Evolutionary conservation across 2,329 filamentous ascomycete species (phyloP), one percentile per base, ranked within the genome.

Genomic region (Alternaria postmessia): DNA sequence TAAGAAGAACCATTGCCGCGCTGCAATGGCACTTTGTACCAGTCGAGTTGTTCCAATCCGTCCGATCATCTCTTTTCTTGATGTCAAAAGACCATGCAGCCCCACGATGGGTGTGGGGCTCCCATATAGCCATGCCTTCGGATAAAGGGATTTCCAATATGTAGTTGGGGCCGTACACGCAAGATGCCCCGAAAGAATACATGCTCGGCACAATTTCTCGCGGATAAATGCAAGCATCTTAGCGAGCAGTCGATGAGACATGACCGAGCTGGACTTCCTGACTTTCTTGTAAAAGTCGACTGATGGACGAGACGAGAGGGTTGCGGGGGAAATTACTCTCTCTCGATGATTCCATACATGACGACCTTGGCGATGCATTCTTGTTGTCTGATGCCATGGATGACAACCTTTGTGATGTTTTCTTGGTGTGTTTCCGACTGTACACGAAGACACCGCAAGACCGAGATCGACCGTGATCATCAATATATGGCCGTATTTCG

Each of bases 231-330:
- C 1, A 28, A 16, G 9, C 11, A 1, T 12, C 3, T 51, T 5
- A 36, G 32, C 12, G 32, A 36, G 5, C 6, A 14, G 4, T 7
- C 1, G 2, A 0, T 14, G 6, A 14, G 0, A 6, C 5, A 0
- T 36, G 32, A 36, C 32, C 12, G 2, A 7, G 1, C 5, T 5
- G 0, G 5, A 34, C 12, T 7, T 34, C 3, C 32, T 7, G 6
- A 1, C 0, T 0, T 0, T 2, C 4, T 5, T 9, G 30, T 32
- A 32, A n/a, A n/a, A n/a, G n/a, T 32, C 30, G 11, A 32, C 30
- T 32, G 2, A 32, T 5, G 4, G 8, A 32, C 8, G 8, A 12
- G 0, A 11, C 4, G 30, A 32, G 30, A 32, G 30, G 20, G n/a
- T n/a, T n/a, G n/a, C n/a, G n/a, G n/a, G n/a, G n/a, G n/a, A n/a